Evolutionary conservation across 257 asterid genomes (phyloP).

Genomic region (Solanum sitiens): DNA sequence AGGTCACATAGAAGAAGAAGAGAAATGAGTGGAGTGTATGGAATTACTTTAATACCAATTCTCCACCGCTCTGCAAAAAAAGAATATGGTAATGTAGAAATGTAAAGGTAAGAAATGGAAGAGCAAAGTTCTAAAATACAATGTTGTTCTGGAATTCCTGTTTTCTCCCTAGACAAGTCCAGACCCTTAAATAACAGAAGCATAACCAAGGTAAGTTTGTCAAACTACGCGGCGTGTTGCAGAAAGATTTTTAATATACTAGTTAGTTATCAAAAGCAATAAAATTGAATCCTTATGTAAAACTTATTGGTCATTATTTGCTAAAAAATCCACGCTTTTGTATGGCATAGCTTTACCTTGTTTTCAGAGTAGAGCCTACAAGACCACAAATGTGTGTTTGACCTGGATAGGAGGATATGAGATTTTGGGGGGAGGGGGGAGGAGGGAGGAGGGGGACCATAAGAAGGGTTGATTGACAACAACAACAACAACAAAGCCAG

Average conservation of each 20-base stretch:
- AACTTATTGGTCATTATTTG: background rate
- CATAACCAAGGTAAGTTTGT: background rate
- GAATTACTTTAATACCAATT: background rate
- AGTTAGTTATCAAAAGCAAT: background rate
- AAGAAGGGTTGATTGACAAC: background rate
- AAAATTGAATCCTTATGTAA: background rate
- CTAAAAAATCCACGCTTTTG: background rate
- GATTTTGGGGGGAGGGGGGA: too few relatives aligned
- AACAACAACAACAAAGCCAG: background rate
- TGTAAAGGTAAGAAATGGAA: background rate
- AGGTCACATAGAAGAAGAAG: background rate
- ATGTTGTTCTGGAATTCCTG: background rate
- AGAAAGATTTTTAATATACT: background rate
- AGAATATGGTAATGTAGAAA: background rate
- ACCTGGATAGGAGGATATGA: background rate
- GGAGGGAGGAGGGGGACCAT: too few relatives aligned
- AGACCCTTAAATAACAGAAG: background rate
- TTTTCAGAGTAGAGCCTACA: background rate
- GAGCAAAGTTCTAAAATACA: background rate
- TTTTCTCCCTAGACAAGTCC: background rate
- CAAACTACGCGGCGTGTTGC: background rate
- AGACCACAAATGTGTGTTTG: background rate
- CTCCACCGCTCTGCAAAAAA: background rate
- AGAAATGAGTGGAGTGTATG: background rate
- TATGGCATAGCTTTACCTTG: background rate